Conservation (phyloP, 345 rosid genomes). For the Eucalyptus cladocalyx region DNA sequence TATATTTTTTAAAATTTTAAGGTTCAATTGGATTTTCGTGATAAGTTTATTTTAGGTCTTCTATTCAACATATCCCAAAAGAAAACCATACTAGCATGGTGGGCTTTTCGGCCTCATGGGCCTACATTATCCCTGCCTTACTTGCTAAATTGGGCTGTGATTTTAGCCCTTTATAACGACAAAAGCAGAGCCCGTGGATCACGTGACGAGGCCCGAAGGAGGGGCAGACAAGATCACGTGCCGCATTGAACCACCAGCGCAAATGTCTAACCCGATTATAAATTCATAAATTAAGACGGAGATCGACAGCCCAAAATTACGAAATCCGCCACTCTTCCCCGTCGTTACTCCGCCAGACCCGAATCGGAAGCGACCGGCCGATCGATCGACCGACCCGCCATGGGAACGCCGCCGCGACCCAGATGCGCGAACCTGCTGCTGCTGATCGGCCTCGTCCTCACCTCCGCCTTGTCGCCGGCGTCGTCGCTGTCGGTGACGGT, state of each 20-base stretch:
- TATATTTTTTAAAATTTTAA: fast-evolving
- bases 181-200: too few species aligned
- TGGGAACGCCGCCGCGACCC: not conserved
- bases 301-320: not conserved
- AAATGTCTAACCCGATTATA: not conserved
- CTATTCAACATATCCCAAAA: fast-evolving
- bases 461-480: not conserved
- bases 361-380: not conserved
- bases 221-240: too few species aligned
- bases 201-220: too few species aligned
- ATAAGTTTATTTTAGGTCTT: too few species aligned
- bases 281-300: not conserved
- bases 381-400: not conserved
- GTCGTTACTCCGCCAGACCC: not conserved
- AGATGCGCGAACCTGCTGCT: not conserved
- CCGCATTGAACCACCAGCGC: too few species aligned
- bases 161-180: too few species aligned
- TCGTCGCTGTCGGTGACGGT: slow-evolving; percentile 85
- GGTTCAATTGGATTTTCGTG: fast-evolving
- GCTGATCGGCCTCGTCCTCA: not conserved
- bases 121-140: too few species aligned
- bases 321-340: not conserved
- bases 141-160: too few species aligned
- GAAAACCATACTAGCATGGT: not conserved
- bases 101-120: not conserved